Conservation (phyloP, 257 asterid species). For the Nicotiana undulata region DNA sequence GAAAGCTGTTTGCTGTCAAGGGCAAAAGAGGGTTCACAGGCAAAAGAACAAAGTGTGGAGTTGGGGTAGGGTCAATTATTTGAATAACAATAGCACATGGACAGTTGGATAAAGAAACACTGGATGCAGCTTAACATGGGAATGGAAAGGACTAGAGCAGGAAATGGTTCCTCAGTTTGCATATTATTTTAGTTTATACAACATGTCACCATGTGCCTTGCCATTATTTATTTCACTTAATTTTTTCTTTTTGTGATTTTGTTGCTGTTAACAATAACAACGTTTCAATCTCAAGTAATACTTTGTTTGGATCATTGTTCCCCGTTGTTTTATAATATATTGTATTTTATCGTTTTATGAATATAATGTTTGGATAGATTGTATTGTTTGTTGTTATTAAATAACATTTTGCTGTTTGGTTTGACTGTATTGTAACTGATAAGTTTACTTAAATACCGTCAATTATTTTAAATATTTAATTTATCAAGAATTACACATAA, state of each 20-base stretch:
- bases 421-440: too few relatives aligned
- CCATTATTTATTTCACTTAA: neutral
- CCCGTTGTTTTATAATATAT: too few relatives aligned
- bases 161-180: neutral
- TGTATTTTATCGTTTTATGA: too few relatives aligned
- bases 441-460: too few relatives aligned
- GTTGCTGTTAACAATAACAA: neutral
- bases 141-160: neutral
- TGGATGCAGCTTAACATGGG: slow-evolving; percentile 4
- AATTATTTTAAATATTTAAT: too few relatives aligned
- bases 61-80: neutral
- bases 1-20: neutral
- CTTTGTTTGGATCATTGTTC: too few relatives aligned
- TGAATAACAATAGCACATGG: slow-evolving; percentile 6
- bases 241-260: neutral
- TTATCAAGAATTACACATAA: too few relatives aligned
- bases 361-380: too few relatives aligned
- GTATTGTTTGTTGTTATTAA: too few relatives aligned
- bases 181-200: neutral
- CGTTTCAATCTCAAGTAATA: neutral
- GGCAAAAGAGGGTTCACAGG: neutral
- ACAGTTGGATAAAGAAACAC: neutral
- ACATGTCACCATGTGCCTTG: neutral
- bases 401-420: too few relatives aligned
- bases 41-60: neutral